Conservation (phyloP, 352 stramenopile species). For the Phytophthora cactorum region DNA sequence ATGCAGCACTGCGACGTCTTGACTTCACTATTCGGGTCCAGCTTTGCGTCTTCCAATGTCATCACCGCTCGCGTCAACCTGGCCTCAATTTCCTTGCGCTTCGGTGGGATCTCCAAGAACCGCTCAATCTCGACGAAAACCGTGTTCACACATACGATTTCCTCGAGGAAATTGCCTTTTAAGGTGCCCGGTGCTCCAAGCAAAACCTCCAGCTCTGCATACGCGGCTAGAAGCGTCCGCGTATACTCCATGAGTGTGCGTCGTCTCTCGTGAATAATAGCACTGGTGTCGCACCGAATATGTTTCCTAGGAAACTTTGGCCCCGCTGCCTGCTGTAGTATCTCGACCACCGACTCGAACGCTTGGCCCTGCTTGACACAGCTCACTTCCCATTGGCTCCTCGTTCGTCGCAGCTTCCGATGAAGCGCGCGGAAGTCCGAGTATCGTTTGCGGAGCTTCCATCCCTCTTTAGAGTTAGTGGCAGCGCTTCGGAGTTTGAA, state of each 20-base stretch:
- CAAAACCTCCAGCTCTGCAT: conserved; percentile 37
- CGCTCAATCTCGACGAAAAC: conserved; percentile 31
- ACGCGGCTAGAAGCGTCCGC: conserved; percentile 24
- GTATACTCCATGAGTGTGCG: conserved; percentile 27
- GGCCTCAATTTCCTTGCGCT: conserved; percentile 35
- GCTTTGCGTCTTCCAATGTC: conserved; percentile 19
- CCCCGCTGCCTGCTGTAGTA: conserved; percentile 20
- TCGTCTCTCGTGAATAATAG: conserved; percentile 34
- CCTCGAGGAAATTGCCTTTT: conserved; percentile 16
- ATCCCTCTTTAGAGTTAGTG: conserved; percentile 21
- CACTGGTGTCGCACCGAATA: conserved; percentile 33
- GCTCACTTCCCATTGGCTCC: conserved; percentile 16
- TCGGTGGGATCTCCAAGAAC: conserved; percentile 40
- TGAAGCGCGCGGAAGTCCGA: conserved; percentile 33
- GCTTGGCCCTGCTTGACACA: conserved; percentile 25
- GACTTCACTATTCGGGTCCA: neutral
- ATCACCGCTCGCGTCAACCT: conserved; percentile 28
- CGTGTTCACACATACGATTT: conserved; percentile 19
- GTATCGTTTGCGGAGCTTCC: conserved; percentile 36
- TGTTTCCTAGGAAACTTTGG: conserved; percentile 38
- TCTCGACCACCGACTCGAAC: conserved; percentile 12
- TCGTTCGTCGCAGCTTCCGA: conserved; percentile 20
- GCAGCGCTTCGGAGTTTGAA: conserved; percentile 28
- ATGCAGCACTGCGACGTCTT: conserved; percentile 25
- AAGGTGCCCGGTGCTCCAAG: conserved; percentile 5